Evolutionary conservation across 768 basidiomycete species (phyloP).

Genomic region (Lanmaoa pseudosensibilis): DNA sequence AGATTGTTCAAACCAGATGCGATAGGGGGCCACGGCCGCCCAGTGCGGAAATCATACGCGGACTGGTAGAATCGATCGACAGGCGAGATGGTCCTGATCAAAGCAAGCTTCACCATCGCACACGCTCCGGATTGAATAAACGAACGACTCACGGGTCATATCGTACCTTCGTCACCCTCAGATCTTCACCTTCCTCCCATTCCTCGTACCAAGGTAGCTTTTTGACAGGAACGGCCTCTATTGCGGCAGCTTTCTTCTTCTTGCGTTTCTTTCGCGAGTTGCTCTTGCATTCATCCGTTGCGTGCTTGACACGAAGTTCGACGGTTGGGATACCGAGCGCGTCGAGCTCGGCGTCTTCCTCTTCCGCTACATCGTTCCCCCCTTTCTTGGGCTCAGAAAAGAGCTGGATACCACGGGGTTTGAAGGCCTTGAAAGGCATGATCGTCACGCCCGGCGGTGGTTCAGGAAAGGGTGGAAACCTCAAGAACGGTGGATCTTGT

Average conservation of each 20-base stretch:
- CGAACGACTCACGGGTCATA: conserved; percentile 50
- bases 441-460: conserved; percentile 47
- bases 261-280: conserved; percentile 53
- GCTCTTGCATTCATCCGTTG: conserved; percentile 55
- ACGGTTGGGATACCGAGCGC: conserved; percentile 68
- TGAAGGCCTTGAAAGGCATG: conserved; percentile 57
- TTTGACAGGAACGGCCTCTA: conserved; percentile 20
- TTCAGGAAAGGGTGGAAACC: conserved; percentile 50
- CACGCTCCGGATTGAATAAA: neutral
- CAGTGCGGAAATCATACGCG: conserved; percentile 52
- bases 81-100: conserved; percentile 41
- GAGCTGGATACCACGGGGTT: conserved; percentile 56
- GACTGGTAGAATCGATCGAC: conserved; percentile 61
- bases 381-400: conserved; percentile 38
- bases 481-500: conserved; percentile 26
- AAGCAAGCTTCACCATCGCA: neutral
- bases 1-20: conserved; percentile 38
- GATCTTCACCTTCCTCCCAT: conserved; percentile 66
- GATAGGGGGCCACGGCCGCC: conserved; percentile 40
- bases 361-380: conserved; percentile 32
- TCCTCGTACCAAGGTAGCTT: conserved; percentile 61
- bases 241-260: conserved; percentile 30
- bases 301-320: conserved; percentile 50
- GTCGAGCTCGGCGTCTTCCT: conserved; percentile 61
- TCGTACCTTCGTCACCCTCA: conserved; percentile 39